Base-by-base conservation (phyloP, 495 filamentous ascomycete genomes). In the Podospora sp. region DNA sequence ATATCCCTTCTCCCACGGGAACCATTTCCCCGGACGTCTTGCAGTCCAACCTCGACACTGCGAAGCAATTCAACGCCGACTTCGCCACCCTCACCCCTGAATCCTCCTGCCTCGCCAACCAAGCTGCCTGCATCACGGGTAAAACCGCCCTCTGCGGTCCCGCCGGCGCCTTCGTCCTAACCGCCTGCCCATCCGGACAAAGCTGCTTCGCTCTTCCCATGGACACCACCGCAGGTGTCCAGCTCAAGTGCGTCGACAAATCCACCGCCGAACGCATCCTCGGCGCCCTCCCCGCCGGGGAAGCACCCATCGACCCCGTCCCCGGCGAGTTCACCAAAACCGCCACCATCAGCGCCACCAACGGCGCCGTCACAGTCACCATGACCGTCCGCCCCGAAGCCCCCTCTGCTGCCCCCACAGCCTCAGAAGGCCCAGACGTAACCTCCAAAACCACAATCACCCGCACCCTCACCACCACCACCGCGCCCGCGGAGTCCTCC, bases 121-220 rank as follows among this genome's bases (percentile, higher is more conserved):
- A 83, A 61, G 75, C 74, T 9, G 81, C 80, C 8, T 83, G 81
- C 56, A 72, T 83, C 53, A 68, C 73, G 9, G 78, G 79, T 22
- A 73, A 71, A 9, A 68, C 78, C 6, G 78, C 65, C 3, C 67
- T 56, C 12, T 82, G 80, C 66, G 62, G 69, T 46, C 62, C 36
- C 66, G 63, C 66, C 20, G 74, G 73, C 55, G 66, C 51, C 33
- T 82, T 79, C 46, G 65, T 73, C n/a, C 70, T 80, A 5, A 62
- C 57, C 22, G 60, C 68, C 5, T 81, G 79, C 51, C 40, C 69
- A 0, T 9, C 24, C 20, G 69, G 71, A 14, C 71, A 72, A 14
- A 72, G 71, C 40, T 83, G 81, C 67, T 76, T 74, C 46, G 81
- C 79, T 21, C 63, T 82, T 55, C 81, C 81, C 7, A 78, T 82